Evolutionary conservation across 805 yeast genomes (phyloP).

Genomic region (Saturnispora gosingensis): DNA sequence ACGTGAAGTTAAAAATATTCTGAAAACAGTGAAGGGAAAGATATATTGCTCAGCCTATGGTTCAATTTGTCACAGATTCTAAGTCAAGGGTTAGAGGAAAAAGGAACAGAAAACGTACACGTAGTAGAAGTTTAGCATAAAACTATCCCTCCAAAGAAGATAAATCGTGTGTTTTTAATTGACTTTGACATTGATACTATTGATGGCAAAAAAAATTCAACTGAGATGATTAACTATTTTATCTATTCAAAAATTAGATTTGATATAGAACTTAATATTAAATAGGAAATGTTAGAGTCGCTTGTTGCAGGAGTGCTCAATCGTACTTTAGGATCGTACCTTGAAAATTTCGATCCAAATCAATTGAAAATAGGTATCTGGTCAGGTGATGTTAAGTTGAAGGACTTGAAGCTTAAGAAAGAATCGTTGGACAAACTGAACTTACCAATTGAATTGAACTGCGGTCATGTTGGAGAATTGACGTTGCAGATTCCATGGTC

Average conservation of each 20-base stretch:
- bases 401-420: slow-evolving; percentile 67
- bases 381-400: slow-evolving; percentile 91
- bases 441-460: slow-evolving; percentile 77
- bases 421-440: slow-evolving; percentile 84
- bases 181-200: background rate
- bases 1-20: background rate
- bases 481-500: slow-evolving; percentile 96
- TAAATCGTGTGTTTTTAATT: background rate
- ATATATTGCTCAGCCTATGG: background rate
- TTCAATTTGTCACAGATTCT: background rate
- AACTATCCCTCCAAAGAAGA: no score
- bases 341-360: slow-evolving; percentile 92
- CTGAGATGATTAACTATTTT: background rate
- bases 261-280: background rate
- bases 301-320: slow-evolving; percentile 55
- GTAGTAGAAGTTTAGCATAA: no score
- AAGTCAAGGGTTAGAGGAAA: no score
- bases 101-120: no score
- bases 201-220: background rate
- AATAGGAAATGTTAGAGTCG: slow-evolving; percentile 47
- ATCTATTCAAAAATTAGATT: background rate
- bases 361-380: slow-evolving; percentile 94
- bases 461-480: slow-evolving; percentile 84
- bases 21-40: background rate
- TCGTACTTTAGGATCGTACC: slow-evolving; percentile 60